Base-by-base conservation (phyloP, 2,329 filamentous ascomycete species). In the Beauveria varroae region DNA sequence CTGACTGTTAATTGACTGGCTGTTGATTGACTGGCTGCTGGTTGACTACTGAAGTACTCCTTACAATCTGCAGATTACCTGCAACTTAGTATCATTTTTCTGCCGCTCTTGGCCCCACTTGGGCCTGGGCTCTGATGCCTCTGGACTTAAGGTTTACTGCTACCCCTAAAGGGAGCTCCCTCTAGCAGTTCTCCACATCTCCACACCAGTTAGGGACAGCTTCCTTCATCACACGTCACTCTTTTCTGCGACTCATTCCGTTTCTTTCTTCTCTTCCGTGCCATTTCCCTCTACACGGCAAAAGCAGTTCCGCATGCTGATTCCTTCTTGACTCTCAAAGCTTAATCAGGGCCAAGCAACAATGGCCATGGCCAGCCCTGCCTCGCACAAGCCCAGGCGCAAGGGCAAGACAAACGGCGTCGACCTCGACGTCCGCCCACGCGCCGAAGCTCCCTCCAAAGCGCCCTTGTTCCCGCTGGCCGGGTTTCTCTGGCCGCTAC, bases 401-500 rank as follows among this genome's bases (percentile, higher is more conserved):
- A 85, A 79, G 74, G 69, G 71, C 63, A 86, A 81, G 72, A 84
- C 81, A 70, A 73, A 75, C 64, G 73, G 71, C 58, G 71, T 71
- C 68, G 75, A 76, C 64, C 74, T 76, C 66, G 66, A 57, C 7
- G 37, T 60, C 49, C 67, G 66, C 30, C 34, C 64, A 44, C 71
- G 68, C 34, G 60, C 68, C 57, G 81, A 83, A 65, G 71, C 77
- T 56, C 74, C 82, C 60, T 73, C 82, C 57, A 79, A 81, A 55
- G 75, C 78, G 47, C 93, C 93, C 37, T 85, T 90, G 4, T 98
- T 97, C 70, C 93, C 95, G 46, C 82, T 99, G 24, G 92, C 91
- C 1, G 88, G 93, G n/a, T 93, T 99, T 70, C 83, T 99, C 56
- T 96, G 93, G 91, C 92, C 93, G 56, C 90, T 92, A 24, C 88